Percentiles rank a stretch among this genome's conserved stretches.
Evolutionary conservation across 2,329 filamentous ascomycete genomes (phyloP).

Genomic region (Esteya vermicola): DNA sequence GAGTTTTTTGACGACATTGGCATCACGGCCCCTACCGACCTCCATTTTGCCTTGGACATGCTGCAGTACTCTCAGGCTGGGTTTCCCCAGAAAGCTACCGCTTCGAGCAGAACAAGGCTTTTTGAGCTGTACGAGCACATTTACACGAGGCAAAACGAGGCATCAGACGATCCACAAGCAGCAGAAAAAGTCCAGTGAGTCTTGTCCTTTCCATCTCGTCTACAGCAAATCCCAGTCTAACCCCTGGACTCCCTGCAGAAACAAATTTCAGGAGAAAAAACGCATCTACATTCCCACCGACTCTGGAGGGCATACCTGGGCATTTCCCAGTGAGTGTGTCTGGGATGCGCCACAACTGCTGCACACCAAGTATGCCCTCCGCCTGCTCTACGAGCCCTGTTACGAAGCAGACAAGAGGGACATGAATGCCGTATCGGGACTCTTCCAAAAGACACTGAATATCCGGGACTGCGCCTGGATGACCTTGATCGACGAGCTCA

Average conservation of each 20-base stretch:
- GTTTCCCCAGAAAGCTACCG: neutral
- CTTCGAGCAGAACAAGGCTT: conserved; percentile 1
- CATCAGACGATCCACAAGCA: neutral
- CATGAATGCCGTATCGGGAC: neutral
- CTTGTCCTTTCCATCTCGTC: neutral
- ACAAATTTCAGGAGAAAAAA: neutral
- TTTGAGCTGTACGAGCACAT: conserved; percentile 11
- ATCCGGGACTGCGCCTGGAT: conserved; percentile 4
- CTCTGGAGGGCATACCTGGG: neutral
- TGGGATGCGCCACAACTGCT: conserved; percentile 5
- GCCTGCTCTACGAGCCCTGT: conserved; percentile 1
- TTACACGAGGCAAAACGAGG: neutral
- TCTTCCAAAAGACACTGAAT: conserved; percentile 5
- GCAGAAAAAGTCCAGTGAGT: neutral
- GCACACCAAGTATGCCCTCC: conserved; percentile 1
- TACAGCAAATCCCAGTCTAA: neutral
- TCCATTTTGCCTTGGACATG: conserved; percentile 10
- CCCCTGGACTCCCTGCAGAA: neutral
- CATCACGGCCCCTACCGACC: neutral
- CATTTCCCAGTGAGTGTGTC: conserved; percentile 1
- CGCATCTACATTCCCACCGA: conserved; percentile 1
- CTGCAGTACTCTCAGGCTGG: conserved; percentile 4
- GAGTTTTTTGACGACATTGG: neutral
- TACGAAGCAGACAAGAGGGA: neutral
- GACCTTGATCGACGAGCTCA: conserved; percentile 3